These are phyloP conservation scores for Leccinum boreale DNA, from an alignment of 768 basidiomycete genomes.

Conservation along the genomic window DNA sequence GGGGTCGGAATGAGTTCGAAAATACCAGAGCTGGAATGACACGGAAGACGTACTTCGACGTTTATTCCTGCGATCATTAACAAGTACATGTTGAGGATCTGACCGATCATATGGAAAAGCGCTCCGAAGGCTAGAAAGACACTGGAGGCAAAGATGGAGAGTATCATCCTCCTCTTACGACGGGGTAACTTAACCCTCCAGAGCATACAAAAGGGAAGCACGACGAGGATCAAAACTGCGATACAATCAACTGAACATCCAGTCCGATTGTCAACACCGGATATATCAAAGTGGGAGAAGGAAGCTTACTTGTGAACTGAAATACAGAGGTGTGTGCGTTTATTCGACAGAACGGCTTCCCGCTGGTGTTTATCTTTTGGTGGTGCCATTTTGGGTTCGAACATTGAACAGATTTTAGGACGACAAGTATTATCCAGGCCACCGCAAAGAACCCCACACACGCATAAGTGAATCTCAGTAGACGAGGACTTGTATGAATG, in stretches of 20 bases:
- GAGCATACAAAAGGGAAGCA: constrained; percentile 18
- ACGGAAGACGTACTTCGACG: constrained; percentile 12
- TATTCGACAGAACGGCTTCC: constrained; percentile 12
- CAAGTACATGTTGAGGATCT: constrained; percentile 3
- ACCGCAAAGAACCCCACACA: constrained; percentile 6
- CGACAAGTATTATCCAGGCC: constrained; percentile 6
- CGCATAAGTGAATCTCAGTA: constrained; percentile 9
- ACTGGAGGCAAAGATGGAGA: constrained; percentile 20
- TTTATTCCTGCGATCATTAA: constrained; percentile 12
- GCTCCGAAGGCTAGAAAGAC: constrained; percentile 13
- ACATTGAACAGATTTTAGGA: constrained; percentile 9
- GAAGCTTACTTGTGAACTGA: constrained; percentile 14
- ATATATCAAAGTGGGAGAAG: neutral
- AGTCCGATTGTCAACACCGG: neutral
- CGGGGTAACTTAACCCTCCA: constrained; percentile 21
- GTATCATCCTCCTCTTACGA: constrained; percentile 23
- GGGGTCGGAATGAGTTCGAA: neutral
- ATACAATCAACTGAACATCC: constrained; percentile 16
- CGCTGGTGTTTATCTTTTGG: neutral
- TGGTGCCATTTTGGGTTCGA: constrained; percentile 11
- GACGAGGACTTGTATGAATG: neutral
- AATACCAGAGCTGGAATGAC: neutral
- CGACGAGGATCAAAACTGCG: constrained; percentile 13
- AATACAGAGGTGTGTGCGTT: constrained; percentile 3
- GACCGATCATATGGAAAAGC: constrained; percentile 14